Conservation (phyloP, 768 basidiomycete genomes). For the Lactifluus rugatus region DNA sequence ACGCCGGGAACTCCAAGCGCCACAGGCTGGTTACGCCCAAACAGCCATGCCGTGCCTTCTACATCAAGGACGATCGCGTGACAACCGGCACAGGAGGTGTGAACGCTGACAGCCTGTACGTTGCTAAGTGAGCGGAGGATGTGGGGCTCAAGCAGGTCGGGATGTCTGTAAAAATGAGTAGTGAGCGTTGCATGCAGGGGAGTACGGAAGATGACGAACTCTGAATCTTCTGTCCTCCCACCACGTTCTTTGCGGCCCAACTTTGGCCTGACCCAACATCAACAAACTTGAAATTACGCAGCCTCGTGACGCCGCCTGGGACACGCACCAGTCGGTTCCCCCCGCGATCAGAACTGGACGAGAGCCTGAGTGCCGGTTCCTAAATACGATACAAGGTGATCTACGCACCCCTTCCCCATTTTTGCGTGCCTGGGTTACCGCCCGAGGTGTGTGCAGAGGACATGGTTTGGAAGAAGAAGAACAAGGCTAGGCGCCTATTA, state of each 20-base stretch:
- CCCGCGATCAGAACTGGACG: slow-evolving; percentile 69
- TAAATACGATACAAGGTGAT: slow-evolving; percentile 4
- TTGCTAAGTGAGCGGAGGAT: slow-evolving; percentile 84
- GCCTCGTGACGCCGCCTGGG: slow-evolving; percentile 12
- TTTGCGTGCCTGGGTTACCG: slow-evolving; percentile 15
- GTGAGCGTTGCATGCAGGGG: background rate
- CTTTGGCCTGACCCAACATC: slow-evolving; percentile 7
- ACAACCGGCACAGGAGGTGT: slow-evolving; percentile 67
- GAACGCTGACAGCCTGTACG: slow-evolving; percentile 59
- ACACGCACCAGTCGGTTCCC: slow-evolving; percentile 75
- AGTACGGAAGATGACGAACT: slow-evolving; percentile 3
- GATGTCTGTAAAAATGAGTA: slow-evolving; percentile 33
- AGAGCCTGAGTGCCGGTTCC: slow-evolving; percentile 17
- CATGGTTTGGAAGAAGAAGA: slow-evolving; percentile 18
- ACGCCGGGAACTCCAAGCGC: slow-evolving; percentile 51
- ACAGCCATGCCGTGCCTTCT: slow-evolving; percentile 78
- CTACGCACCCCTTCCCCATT: slow-evolving; percentile 17
- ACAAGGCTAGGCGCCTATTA: slow-evolving; percentile 1
- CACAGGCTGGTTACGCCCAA: slow-evolving; percentile 72
- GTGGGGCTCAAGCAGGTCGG: slow-evolving; percentile 81
- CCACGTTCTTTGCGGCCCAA: slow-evolving; percentile 19
- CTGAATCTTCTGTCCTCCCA: slow-evolving; percentile 16
- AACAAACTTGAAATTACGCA: slow-evolving; percentile 13
- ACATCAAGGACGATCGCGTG: slow-evolving; percentile 68
- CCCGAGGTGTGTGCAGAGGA: slow-evolving; percentile 11